phyloP scores from a whole-genome alignment of 2,329 filamentous ascomycete genomes.

The Cercospora janseana region DNA sequence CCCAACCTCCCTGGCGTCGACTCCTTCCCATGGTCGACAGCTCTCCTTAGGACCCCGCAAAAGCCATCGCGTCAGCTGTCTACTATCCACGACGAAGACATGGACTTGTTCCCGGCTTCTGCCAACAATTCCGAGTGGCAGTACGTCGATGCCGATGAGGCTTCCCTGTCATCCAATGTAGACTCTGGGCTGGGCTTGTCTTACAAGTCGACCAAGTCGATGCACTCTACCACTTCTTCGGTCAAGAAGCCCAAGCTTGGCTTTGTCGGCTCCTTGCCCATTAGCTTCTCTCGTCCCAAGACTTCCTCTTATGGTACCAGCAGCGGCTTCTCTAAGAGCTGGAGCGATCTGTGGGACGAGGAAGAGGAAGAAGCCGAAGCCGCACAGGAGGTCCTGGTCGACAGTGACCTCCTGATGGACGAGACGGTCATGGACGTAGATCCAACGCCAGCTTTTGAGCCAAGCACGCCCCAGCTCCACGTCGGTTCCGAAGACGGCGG shows the following conservation, averaged over 20 bases:
- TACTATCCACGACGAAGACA: conserved; percentile 75
- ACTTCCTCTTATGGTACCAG: conserved; percentile 46
- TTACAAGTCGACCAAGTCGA: conserved; percentile 65
- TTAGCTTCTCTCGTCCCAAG: conserved; percentile 59
- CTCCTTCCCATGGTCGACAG: conserved; percentile 93
- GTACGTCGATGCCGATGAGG: conserved; percentile 73
- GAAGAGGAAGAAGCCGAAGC: conserved; percentile 72
- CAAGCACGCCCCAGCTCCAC: conserved; percentile 58
- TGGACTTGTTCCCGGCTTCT: conserved; percentile 82
- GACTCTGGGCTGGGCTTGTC: conserved; percentile 80
- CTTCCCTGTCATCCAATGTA: conserved; percentile 78
- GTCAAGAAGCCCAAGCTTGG: conserved; percentile 69
- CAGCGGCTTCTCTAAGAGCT: conserved; percentile 84
- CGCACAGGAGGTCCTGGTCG: conserved; percentile 37
- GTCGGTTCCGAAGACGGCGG: conserved; percentile 49
- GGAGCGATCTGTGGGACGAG: conserved; percentile 98
- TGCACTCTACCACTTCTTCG: conserved; percentile 45
- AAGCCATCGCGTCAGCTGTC: conserved; percentile 78
- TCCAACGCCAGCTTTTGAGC: conserved; percentile 41
- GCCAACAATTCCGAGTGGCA: conserved; percentile 64
- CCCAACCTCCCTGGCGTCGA: conserved; percentile 72
- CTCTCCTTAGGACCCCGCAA: conserved; percentile 71
- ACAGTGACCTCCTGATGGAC: conserved; percentile 33
- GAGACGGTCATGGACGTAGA: conserved; percentile 34
- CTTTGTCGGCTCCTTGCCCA: conserved; percentile 67